Base-by-base conservation (phyloP, 768 basidiomycete species). In the Kwoniella europaea region DNA sequence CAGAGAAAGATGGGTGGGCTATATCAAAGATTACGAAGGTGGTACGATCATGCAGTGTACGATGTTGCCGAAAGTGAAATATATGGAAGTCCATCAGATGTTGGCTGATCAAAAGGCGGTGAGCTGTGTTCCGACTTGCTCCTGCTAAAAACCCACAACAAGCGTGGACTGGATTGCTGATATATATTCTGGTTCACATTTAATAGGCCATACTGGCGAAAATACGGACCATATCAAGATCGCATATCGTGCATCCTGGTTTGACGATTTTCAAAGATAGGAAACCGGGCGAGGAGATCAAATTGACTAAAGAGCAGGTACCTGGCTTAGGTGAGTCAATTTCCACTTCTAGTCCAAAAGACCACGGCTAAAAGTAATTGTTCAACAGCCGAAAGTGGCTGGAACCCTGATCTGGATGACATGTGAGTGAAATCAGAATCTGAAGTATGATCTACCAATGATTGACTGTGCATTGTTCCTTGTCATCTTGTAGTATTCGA, bases 1-100 rank as follows among this genome's bases (percentile, higher is more conserved):
- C 71, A 88, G 95, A 55, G 89, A 91, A 1, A 87, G 91, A 9
- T 99, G 97, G 97, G 95, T 96, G 0, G 97, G 95, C 12, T 98
- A 99, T 83, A 98, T 99, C 89, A 99, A 98, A 83, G 97, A 99
- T 82, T 99, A 99, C 84, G 97, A 99, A 83, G 96, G 96, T 52
- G 95, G 93, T 18, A 99, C 96, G 56, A 94, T 98, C 85, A 98
- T 99, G 95, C 75, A 75, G 59, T 99, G 97, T 80, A 91, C 91
- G 6, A 91, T 99, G 92, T 84, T 99, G n/a, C 89, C 88, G 63
- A 93, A 92, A 81, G 89, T 98, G 72, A 89, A 94, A 80, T 99
- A 98, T 79, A 87, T 95, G 70, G 87, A 91, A 74, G 93, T 92
- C 71, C 86, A 88, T 41, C 89, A 89, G 65, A 89, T 91, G 72